Percentiles rank a stretch among this genome's conserved stretches.
phyloP scores from a whole-genome alignment of 2,329 filamentous ascomycete species.

The Scytalidium sp. region DNA sequence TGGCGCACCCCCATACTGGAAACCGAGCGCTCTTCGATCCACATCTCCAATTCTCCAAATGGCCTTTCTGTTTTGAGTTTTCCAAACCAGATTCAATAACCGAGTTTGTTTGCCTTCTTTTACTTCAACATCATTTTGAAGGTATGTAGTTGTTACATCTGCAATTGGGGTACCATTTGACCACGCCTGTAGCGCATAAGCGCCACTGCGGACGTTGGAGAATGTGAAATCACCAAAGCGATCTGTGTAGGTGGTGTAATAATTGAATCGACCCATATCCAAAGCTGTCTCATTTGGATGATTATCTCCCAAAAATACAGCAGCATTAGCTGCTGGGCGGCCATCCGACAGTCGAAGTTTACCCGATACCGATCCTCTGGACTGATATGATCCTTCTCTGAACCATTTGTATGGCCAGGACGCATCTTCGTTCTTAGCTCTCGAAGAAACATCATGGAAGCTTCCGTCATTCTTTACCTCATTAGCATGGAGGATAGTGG shows the following conservation, averaged over 20 bases:
- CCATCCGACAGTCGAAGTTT: slow-evolving; percentile 42
- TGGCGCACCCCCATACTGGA: slow-evolving; percentile 38
- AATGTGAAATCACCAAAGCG: slow-evolving; percentile 39
- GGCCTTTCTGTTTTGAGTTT: slow-evolving; percentile 30
- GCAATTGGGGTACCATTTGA: slow-evolving; percentile 39
- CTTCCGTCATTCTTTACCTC: slow-evolving; percentile 41
- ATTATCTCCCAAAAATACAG: slow-evolving; percentile 47
- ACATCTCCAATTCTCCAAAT: slow-evolving; percentile 48
- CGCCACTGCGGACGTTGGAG: slow-evolving; percentile 38
- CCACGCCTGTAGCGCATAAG: slow-evolving; percentile 48
- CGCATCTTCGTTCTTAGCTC: slow-evolving; percentile 35
- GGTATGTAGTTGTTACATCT: slow-evolving; percentile 43
- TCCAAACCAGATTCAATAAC: slow-evolving; percentile 39
- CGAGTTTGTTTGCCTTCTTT: slow-evolving; percentile 29
- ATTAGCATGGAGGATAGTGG: neutral
- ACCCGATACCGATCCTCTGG: slow-evolving; percentile 42
- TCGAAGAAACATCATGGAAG: slow-evolving; percentile 35
- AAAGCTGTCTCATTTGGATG: slow-evolving; percentile 40
- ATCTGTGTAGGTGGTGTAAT: slow-evolving; percentile 46
- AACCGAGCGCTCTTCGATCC: slow-evolving; percentile 43
- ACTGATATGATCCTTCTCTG: slow-evolving; percentile 40
- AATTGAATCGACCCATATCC: slow-evolving; percentile 44
- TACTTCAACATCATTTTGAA: slow-evolving; percentile 38
- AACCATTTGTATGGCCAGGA: slow-evolving; percentile 49
- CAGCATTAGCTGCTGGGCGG: slow-evolving; percentile 42